Conservation (phyloP, 192 early-diverging fungal genomes). For the Helicostylum pulchrum region DNA sequence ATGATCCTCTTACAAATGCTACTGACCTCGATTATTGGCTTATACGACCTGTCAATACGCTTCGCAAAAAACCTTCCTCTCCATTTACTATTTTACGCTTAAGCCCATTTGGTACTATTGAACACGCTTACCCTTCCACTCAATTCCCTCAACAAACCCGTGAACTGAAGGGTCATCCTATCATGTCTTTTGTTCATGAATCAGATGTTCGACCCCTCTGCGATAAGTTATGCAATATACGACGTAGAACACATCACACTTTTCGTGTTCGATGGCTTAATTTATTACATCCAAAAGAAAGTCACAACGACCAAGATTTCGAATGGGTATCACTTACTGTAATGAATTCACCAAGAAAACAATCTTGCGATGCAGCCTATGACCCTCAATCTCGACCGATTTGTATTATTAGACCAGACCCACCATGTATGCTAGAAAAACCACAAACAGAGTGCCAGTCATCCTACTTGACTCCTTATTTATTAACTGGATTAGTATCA, state of each 20-base stretch:
- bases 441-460: not conserved
- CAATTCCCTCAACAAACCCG: constrained; percentile 10
- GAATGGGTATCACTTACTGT: constrained; percentile 16
- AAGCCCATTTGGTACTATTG: constrained; percentile 25
- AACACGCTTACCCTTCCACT: constrained; percentile 11
- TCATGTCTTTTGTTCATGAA: constrained; percentile 28
- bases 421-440: not conserved
- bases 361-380: not conserved
- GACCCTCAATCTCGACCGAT: constrained; percentile 17
- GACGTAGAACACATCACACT: constrained; percentile 1
- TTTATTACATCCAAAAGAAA: not conserved
- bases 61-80: not conserved
- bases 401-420: constrained; percentile 11
- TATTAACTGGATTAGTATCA: not conserved
- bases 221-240: not conserved
- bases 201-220: constrained; percentile 18
- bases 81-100: constrained; percentile 17
- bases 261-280: constrained; percentile 14
- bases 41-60: not conserved
- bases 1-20: constrained; percentile 17
- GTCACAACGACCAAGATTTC: not conserved
- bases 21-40: constrained; percentile 25
- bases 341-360: constrained; percentile 7
- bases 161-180: constrained; percentile 16
- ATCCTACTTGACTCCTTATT: not conserved